Evolutionary conservation across 257 asterid species (phyloP).

Genomic region (Gentiana macrophylla): DNA sequence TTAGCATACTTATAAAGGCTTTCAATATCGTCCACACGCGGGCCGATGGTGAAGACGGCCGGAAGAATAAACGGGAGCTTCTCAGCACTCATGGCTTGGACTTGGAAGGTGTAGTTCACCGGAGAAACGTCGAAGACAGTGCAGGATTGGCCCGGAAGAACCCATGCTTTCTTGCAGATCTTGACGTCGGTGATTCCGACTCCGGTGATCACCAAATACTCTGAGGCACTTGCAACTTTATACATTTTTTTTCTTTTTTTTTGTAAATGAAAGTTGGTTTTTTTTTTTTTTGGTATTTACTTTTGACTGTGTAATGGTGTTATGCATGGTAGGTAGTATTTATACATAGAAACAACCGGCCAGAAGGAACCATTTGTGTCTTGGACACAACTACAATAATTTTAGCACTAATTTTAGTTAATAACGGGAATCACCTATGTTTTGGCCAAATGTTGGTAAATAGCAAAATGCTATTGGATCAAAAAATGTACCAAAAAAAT

Average conservation of each 20-base stretch:
- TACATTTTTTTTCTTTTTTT: conserved; percentile 16
- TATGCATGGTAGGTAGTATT: too few species aligned
- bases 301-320: too few species aligned
- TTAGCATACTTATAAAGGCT: conserved; percentile 48
- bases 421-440: too few species aligned
- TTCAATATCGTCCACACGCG: conserved; percentile 26
- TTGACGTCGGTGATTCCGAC: conserved; percentile 31
- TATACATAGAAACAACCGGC: too few species aligned
- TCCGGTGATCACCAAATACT: conserved; percentile 60
- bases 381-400: too few species aligned
- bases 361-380: too few species aligned
- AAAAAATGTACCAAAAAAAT: too few species aligned
- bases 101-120: conserved; percentile 61
- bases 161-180: conserved; percentile 49
- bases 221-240: conserved; percentile 53
- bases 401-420: too few species aligned
- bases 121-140: conserved; percentile 42
- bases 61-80: conserved; percentile 66
- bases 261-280: too few species aligned
- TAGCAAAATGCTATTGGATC: too few species aligned
- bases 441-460: too few species aligned
- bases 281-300: too few species aligned
- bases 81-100: conserved; percentile 74
- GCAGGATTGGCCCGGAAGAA: conserved; percentile 46
- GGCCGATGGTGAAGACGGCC: conserved; percentile 71